Conservation (phyloP, 306 rosid genomes). For the Castanea crenata region DNA sequence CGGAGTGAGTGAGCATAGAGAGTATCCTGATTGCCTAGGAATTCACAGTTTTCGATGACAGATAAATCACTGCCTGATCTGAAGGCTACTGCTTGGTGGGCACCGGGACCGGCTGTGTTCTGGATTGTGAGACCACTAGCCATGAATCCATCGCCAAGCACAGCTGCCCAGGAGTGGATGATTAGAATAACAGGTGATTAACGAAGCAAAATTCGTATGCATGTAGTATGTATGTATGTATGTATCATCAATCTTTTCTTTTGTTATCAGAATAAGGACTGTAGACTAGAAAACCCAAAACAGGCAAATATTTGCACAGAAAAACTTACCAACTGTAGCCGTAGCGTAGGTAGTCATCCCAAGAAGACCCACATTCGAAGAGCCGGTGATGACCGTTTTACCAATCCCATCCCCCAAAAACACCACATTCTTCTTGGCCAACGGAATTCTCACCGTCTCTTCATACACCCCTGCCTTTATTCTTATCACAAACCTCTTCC, state of each 20-base stretch:
- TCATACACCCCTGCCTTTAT: constrained; percentile 72
- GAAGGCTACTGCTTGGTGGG: constrained; percentile 89
- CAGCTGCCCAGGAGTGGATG: constrained; percentile 38
- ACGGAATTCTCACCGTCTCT: constrained; percentile 70
- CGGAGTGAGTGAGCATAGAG: constrained; percentile 83
- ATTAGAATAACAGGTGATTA: background rate
- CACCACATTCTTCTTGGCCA: constrained; percentile 64
- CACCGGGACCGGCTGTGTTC: constrained; percentile 87
- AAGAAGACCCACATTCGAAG: constrained; percentile 51
- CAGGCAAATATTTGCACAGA: background rate
- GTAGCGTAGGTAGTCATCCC: constrained; percentile 60
- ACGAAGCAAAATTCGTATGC: background rate
- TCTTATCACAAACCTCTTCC: constrained; percentile 51
- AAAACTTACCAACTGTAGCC: constrained; percentile 67
- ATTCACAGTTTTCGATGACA: constrained; percentile 60
- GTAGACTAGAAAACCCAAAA: too few relatives aligned
- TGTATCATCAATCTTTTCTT: too few relatives aligned
- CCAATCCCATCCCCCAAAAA: constrained; percentile 81
- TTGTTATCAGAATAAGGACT: too few relatives aligned
- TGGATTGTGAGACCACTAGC: constrained; percentile 67
- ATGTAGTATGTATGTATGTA: too few relatives aligned
- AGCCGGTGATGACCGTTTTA: constrained; percentile 69
- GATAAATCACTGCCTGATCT: constrained; percentile 81
- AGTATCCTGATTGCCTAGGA: constrained; percentile 86
- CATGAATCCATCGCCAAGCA: constrained; percentile 92